phyloP scores from a whole-genome alignment of 495 filamentous ascomycete species.

The Penicillium egyptiacum region DNA sequence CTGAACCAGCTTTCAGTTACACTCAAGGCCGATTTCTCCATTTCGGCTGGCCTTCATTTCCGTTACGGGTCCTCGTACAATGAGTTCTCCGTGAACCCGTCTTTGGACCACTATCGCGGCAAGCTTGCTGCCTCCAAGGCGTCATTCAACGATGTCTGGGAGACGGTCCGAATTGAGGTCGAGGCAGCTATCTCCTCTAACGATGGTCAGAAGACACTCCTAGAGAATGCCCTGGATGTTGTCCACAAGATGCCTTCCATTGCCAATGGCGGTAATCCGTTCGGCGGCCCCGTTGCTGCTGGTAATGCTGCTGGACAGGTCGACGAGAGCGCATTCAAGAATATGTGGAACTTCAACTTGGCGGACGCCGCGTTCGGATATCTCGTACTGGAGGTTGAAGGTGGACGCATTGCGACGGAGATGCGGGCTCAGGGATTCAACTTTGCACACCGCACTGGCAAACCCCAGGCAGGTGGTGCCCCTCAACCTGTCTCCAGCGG shows the following conservation, averaged over 20 bases:
- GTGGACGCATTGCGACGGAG: conserved; percentile 92
- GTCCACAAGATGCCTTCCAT: conserved; percentile 94
- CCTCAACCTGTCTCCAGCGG: conserved; percentile 38
- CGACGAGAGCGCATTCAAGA: conserved; percentile 99
- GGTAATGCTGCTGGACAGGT: conserved; percentile 78
- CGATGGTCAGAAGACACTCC: conserved; percentile 83
- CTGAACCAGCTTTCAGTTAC: conserved; percentile 97
- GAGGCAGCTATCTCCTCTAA: conserved; percentile 90
- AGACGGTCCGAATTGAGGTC: conserved; percentile 94
- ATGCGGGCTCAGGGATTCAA: conserved; percentile 99
- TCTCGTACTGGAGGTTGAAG: conserved; percentile 90
- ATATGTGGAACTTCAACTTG: conserved; percentile 99
- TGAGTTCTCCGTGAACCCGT: conserved; percentile 98
- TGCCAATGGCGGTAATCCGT: conserved; percentile 93
- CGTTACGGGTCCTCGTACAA: conserved; percentile 99
- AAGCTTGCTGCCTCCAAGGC: conserved; percentile 99
- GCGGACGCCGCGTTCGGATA: conserved; percentile 97
- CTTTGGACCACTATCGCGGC: conserved; percentile 95
- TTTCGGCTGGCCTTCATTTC: conserved; percentile 98
- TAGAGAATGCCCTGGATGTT: conserved; percentile 85
- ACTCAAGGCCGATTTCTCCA: conserved; percentile 96
- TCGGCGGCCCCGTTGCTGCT: conserved; percentile 80
- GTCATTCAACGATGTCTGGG: conserved; percentile 99
- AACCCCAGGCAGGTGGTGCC: conserved; percentile 40
- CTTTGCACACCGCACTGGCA: conserved; percentile 81